These are phyloP conservation scores for Quercus robur DNA, from an alignment of 306 rosid genomes.

Conservation along the genomic window DNA sequence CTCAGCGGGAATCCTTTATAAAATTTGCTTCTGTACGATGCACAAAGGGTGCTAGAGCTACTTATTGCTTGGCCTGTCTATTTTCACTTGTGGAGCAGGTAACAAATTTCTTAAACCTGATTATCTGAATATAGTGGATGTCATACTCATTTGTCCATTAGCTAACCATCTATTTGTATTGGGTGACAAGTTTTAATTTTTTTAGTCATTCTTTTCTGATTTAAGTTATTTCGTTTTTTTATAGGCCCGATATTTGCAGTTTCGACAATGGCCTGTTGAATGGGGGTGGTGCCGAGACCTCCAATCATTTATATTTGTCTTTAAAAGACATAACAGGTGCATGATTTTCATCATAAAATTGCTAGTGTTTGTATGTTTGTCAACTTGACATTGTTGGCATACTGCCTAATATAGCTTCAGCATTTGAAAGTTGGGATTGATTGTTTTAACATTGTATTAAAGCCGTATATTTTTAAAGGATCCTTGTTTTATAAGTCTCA, in stretches of 20 bases:
- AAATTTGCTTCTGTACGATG: constrained; percentile 51
- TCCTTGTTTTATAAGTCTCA: not conserved
- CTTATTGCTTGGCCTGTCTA: constrained; percentile 77
- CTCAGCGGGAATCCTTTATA: constrained; percentile 43
- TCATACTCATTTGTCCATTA: not conserved
- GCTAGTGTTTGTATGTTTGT: not conserved
- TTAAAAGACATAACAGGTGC: constrained; percentile 87
- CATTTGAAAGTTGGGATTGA: not conserved
- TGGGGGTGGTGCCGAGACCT: constrained; percentile 99
- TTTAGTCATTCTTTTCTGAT: constrained; percentile 1
- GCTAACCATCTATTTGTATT: not conserved
- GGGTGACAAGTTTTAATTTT: not conserved
- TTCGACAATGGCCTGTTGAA: constrained; percentile 82
- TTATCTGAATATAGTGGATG: not conserved
- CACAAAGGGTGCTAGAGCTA: constrained; percentile 56
- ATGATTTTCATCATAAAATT: constrained; percentile 9
- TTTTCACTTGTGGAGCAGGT: constrained; percentile 97
- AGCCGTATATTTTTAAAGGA: not conserved
- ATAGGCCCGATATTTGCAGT: constrained; percentile 69
- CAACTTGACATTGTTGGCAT: not conserved
- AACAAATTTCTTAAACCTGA: constrained; percentile 20
- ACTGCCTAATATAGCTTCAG: no score
- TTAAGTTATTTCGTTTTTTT: constrained; percentile 1
- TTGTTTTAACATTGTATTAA: not conserved
- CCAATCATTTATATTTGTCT: constrained; percentile 86